Conservation (phyloP, 805 yeast species). For the Diddensiella transvaalensis region DNA sequence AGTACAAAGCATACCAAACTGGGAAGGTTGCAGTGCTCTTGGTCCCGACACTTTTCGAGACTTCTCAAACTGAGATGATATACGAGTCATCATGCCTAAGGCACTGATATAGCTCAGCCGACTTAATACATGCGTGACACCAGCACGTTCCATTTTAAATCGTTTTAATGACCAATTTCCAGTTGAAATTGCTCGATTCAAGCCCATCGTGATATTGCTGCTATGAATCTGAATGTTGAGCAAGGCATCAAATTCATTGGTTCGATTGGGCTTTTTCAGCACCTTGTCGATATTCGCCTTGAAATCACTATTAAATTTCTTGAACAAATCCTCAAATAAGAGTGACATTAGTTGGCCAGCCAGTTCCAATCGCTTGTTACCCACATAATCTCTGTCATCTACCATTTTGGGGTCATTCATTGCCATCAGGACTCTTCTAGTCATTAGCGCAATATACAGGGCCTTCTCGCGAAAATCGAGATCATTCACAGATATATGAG, state of each 20-base stretch:
- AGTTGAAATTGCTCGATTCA: constrained; percentile 94
- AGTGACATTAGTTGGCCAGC: constrained; percentile 97
- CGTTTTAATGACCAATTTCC: constrained; percentile 99
- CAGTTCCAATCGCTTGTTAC: constrained; percentile 92
- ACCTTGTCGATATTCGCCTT: constrained; percentile 92
- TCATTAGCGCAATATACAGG: constrained; percentile 90
- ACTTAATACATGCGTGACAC: constrained; percentile 94
- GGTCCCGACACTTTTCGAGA: constrained; percentile 98
- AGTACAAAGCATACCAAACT: constrained; percentile 98
- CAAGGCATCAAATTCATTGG: constrained; percentile 92
- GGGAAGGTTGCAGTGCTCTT: constrained; percentile 97
- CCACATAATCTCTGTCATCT: constrained; percentile 98
- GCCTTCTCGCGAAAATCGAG: constrained; percentile 93
- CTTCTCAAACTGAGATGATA: constrained; percentile 97
- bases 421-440: constrained; percentile 93
- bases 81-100: constrained; percentile 98
- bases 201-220: constrained; percentile 87
- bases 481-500: constrained; percentile 83
- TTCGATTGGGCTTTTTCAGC: constrained; percentile 87
- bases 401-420: constrained; percentile 91
- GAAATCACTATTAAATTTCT: constrained; percentile 92
- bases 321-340: constrained; percentile 93
- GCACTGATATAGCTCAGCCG: constrained; percentile 92
- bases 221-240: constrained; percentile 87
- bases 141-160: constrained; percentile 99